These are phyloP conservation scores for Solanum lycopersicoides DNA, from an alignment of 257 asterid species.

Conservation along the genomic window DNA sequence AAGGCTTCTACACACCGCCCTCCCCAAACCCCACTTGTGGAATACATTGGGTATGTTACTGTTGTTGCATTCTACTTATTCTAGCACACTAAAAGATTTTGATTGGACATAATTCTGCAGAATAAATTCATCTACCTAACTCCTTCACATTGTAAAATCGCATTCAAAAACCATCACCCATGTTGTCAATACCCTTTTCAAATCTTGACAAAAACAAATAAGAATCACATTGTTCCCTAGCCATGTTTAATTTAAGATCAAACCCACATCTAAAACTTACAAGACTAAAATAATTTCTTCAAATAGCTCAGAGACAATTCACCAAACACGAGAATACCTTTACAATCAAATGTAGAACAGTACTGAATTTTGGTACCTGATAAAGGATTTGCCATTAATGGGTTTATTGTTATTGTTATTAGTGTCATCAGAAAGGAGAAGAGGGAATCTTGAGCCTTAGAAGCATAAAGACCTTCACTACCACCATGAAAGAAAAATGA, in stretches of 20 bases:
- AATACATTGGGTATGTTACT: neutral
- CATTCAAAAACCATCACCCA: neutral
- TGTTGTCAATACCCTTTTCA: neutral
- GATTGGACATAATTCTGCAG: neutral
- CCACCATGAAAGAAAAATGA: slow-evolving; percentile 95
- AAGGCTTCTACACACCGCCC: neutral
- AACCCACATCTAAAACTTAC: neutral
- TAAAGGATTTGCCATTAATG: slow-evolving; percentile 79
- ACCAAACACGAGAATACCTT: neutral
- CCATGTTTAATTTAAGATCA: neutral
- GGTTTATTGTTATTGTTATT: slow-evolving; percentile 27
- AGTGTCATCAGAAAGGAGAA: slow-evolving; percentile 31
- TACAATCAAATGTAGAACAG: neutral
- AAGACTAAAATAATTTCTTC: neutral
- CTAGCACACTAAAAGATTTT: neutral
- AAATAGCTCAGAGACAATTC: neutral
- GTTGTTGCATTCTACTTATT: neutral
- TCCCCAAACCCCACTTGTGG: neutral
- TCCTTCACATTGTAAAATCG: neutral
- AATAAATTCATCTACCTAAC: neutral
- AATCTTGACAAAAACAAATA: neutral
- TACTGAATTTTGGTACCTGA: slow-evolving; percentile 38
- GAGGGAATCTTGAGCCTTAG: slow-evolving; percentile 41
- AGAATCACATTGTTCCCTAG: neutral
- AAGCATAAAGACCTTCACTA: slow-evolving; percentile 93